These are phyloP conservation scores for Coemansia sp. DNA, from an alignment of 192 early-diverging fungal species.

Conservation along the genomic window DNA sequence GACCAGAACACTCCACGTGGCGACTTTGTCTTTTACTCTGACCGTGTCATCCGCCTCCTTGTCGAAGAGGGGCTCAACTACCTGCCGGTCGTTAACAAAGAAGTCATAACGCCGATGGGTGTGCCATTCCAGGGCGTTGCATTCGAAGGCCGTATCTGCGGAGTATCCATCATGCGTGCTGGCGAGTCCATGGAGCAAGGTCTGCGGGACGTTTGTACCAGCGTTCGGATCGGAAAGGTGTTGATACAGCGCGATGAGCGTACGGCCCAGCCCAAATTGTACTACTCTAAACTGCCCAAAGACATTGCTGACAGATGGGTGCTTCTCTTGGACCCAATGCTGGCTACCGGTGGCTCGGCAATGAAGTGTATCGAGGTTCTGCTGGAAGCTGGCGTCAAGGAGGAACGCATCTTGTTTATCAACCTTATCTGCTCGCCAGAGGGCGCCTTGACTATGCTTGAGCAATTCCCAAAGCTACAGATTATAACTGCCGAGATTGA, in stretches of 20 bases:
- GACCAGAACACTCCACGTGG: conserved; percentile 73
- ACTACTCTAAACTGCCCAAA: conserved; percentile 90
- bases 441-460: conserved; percentile 74
- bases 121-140: conserved; percentile 71
- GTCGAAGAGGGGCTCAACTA: conserved; percentile 96
- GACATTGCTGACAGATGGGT: conserved; percentile 84
- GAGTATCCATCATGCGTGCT: conserved; percentile 96
- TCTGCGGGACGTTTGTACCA: conserved; percentile 80
- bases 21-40: conserved; percentile 95
- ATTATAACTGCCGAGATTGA: conserved; percentile 90
- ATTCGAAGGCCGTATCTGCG: conserved; percentile 88
- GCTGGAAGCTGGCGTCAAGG: conserved; percentile 78
- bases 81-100: conserved; percentile 80
- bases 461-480: conserved; percentile 75
- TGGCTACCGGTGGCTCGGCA: conserved; percentile 95
- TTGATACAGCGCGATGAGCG: conserved; percentile 95
- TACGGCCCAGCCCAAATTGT: conserved; percentile 88
- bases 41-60: conserved; percentile 83
- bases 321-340: conserved; percentile 93
- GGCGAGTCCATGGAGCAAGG: conserved; percentile 94
- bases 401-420: conserved; percentile 88
- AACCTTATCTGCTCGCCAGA: conserved; percentile 90
- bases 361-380: conserved; percentile 91
- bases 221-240: conserved; percentile 94
- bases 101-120: conserved; percentile 80